Conservation (phyloP, 306 rosid genomes). For the Psophocarpus tetragonolobus region DNA sequence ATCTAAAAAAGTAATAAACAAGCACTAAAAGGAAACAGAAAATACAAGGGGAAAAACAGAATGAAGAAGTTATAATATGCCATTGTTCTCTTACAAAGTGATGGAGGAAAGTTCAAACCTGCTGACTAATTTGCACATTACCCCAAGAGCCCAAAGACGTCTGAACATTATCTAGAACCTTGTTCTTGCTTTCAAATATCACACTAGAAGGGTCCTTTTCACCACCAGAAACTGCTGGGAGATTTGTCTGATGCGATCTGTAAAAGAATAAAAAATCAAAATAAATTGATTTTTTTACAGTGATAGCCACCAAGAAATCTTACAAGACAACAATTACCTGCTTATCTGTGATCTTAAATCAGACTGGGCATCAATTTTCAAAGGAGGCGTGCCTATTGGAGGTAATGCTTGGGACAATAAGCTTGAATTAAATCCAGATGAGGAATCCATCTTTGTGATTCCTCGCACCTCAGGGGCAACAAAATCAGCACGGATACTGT, state of each 20-base stretch:
- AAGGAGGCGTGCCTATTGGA: constrained; percentile 90
- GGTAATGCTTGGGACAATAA: constrained; percentile 65
- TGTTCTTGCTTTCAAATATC: constrained; percentile 66
- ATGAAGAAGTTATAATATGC: neutral
- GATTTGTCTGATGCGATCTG: constrained; percentile 66
- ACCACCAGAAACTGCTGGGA: constrained; percentile 53
- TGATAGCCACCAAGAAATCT: neutral
- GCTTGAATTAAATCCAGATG: constrained; percentile 66
- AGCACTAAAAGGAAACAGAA: neutral
- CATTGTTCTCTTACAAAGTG: neutral
- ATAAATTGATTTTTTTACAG: constrained; percentile 13
- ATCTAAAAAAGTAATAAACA: constrained; percentile 22
- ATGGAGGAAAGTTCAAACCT: constrained; percentile 49
- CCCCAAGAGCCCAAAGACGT: constrained; percentile 79
- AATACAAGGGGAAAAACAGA: neutral
- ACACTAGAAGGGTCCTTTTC: constrained; percentile 51
- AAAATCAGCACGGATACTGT: constrained; percentile 44
- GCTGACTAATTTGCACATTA: constrained; percentile 68
- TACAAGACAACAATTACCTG: constrained; percentile 50
- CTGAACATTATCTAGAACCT: constrained; percentile 62
- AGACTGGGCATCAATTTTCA: constrained; percentile 70
- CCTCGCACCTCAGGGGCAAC: constrained; percentile 57
- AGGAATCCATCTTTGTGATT: constrained; percentile 50
- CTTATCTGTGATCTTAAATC: constrained; percentile 64
- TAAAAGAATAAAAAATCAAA: constrained; percentile 19